Base-by-base conservation (phyloP, 805 yeast species). In the Ogataea paraovalis region DNA sequence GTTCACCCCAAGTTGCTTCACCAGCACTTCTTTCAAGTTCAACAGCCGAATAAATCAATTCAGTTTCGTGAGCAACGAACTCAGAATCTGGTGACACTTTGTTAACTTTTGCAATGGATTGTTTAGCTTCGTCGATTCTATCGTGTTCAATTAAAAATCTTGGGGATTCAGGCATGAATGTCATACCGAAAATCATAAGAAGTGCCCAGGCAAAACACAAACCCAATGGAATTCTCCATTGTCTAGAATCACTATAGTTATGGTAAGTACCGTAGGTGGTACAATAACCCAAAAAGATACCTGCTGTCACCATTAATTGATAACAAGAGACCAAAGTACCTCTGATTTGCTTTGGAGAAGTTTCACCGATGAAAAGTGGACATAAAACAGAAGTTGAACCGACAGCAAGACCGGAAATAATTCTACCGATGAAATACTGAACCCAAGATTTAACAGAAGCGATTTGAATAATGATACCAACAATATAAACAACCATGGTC, bases 211-310 rank as follows among this genome's bases (percentile, higher is more conserved):
- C 76, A 53, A 73, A 74, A 58, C 77, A 72, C 45, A 67, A 51
- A 53, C 70, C 71, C 56, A 83, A 68, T 44, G 88, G 87, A 53
- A 81, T 75, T 71, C 85, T 74, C 88, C 88, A 83, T 62, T 79
- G 81, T 55, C 75, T 70, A 9, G 81, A 75, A 59, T 73, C 75
- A 32, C 47, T 25, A 59, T 75, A 76, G 42, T 62, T 68, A 44
- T 62, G 65, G 69, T 78, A 77, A 51, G 87, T 80, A 54, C 84
- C 87, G 62, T 71, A 83, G 45, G 79, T 79, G 42, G 81, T 72
- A 67, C 85, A 76, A 69, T 82, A 80, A 60, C 88, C 89, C 50
- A 82, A 65, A 62, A 83, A 79, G 55, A 83, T 83, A 70, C 89
- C 90, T 42, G 78, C 68, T 37, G 89, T 83, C 54, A 83, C 77